These are phyloP conservation scores for Globisporangium sylvaticum DNA, from an alignment of 352 stramenopile genomes.

Conservation along the genomic window DNA sequence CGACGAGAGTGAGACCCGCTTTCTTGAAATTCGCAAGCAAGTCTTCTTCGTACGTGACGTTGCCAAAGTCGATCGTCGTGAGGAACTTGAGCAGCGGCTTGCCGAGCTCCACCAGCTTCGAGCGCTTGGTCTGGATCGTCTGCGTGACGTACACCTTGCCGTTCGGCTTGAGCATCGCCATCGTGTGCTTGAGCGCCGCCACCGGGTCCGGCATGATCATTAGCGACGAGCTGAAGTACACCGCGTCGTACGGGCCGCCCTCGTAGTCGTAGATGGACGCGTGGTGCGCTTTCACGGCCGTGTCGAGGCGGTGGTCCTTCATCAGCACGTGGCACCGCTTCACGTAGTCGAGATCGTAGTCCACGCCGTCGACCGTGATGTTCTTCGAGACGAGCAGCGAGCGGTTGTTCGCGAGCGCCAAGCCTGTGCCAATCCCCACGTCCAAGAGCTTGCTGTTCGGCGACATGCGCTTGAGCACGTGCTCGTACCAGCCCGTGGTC, in stretches of 20 bases:
- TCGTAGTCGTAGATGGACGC: constrained; percentile 80
- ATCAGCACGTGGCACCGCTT: constrained; percentile 57
- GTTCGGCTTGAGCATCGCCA: constrained; percentile 53
- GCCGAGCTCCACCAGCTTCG: constrained; percentile 58
- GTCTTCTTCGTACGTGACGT: constrained; percentile 83
- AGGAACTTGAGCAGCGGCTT: constrained; percentile 92
- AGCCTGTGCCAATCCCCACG: constrained; percentile 87
- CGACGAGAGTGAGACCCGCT: constrained; percentile 42
- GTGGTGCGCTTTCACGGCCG: constrained; percentile 59
- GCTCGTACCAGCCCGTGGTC: constrained; percentile 87
- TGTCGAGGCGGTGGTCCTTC: constrained; percentile 28
- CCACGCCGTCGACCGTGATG: constrained; percentile 80
- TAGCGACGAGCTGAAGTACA: constrained; percentile 91
- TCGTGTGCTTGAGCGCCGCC: constrained; percentile 64
- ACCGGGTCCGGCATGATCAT: constrained; percentile 90
- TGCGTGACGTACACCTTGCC: constrained; percentile 84
- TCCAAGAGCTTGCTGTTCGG: constrained; percentile 70
- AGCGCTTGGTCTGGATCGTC: constrained; percentile 86
- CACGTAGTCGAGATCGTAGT: constrained; percentile 90
- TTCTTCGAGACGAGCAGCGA: constrained; percentile 61
- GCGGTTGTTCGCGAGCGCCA: constrained; percentile 62
- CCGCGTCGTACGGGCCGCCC: constrained; percentile 76
- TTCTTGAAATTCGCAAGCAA: constrained; percentile 65
- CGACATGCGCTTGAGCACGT: constrained; percentile 66
- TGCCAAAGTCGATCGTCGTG: constrained; percentile 92